phyloP scores from a whole-genome alignment of 2,329 filamentous ascomycete species.

The Ilyonectria destructans region DNA sequence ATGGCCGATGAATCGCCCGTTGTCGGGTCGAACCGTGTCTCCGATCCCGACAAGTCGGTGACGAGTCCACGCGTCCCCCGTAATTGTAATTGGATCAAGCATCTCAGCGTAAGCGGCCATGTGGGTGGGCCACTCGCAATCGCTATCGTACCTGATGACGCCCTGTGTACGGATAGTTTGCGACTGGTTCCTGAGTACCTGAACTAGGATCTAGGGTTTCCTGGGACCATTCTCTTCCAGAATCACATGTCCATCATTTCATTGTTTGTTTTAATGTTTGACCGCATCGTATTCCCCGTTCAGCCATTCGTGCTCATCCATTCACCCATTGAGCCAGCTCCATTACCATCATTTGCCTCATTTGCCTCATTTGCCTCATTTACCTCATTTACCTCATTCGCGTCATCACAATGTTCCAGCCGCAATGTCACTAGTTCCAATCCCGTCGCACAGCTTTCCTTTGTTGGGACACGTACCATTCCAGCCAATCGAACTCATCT shows the following conservation, averaged over 20 bases:
- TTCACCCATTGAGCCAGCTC: neutral
- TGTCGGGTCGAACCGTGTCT: constrained; percentile 8
- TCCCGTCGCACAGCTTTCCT: neutral
- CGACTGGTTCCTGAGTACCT: constrained; percentile 5
- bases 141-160: neutral
- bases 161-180: neutral
- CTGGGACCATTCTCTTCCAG: neutral
- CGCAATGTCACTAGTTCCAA: neutral
- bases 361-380: neutral
- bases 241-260: neutral
- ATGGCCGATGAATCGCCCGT: constrained; percentile 3
- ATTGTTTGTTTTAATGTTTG: neutral
- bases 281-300: neutral
- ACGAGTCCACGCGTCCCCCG: neutral
- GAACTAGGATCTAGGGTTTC: neutral
- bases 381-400: neutral
- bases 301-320: neutral
- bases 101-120: neutral
- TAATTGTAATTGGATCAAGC: constrained; percentile 6
- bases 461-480: neutral
- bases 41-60: neutral
- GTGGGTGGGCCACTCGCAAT: neutral
- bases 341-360: neutral
- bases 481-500: neutral
- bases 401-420: neutral